phyloP scores from a whole-genome alignment of 2,329 filamentous ascomycete genomes.

The Alternaria novae-zelandiae region DNA sequence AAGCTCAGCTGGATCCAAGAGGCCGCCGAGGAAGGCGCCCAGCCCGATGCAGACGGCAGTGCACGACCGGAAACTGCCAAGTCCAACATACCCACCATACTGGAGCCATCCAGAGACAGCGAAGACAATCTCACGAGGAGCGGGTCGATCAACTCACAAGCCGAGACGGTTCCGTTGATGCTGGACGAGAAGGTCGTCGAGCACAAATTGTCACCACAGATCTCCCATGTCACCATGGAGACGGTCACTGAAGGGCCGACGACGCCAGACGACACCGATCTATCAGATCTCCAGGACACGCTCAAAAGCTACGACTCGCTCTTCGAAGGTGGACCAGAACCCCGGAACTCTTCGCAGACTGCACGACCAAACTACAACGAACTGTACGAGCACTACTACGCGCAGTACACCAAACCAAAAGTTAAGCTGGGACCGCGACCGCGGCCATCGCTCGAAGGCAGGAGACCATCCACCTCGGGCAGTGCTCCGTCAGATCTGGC shows the following conservation, averaged over 20 bases:
- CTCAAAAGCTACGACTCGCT: constrained; percentile 44
- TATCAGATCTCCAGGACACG: constrained; percentile 31
- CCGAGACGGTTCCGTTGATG: constrained; percentile 23
- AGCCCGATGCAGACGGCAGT: constrained; percentile 25
- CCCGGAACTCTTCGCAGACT: constrained; percentile 52
- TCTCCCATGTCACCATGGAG: constrained; percentile 32
- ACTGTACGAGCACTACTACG: constrained; percentile 56
- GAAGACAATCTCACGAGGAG: constrained; percentile 14
- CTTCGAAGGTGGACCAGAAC: constrained; percentile 49
- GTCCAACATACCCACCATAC: constrained; percentile 31
- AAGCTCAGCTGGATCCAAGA: constrained; percentile 93
- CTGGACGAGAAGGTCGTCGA: constrained; percentile 20
- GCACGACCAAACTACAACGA: constrained; percentile 49
- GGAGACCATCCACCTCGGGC: constrained; percentile 66
- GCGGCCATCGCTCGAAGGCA: constrained; percentile 74
- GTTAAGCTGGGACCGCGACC: constrained; percentile 89
- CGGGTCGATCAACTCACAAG: constrained; percentile 18
- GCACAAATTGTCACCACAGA: constrained; percentile 19
- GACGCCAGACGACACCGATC: constrained; percentile 26
- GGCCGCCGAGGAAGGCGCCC: constrained; percentile 76
- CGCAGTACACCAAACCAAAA: constrained; percentile 72
- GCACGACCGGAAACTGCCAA: constrained; percentile 30
- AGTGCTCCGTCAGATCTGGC: constrained; percentile 51
- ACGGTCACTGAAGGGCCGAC: constrained; percentile 26
- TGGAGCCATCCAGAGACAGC: constrained; percentile 21